Conservation (phyloP, 805 yeast genomes). For the Yamadazyma phyllophila region DNA sequence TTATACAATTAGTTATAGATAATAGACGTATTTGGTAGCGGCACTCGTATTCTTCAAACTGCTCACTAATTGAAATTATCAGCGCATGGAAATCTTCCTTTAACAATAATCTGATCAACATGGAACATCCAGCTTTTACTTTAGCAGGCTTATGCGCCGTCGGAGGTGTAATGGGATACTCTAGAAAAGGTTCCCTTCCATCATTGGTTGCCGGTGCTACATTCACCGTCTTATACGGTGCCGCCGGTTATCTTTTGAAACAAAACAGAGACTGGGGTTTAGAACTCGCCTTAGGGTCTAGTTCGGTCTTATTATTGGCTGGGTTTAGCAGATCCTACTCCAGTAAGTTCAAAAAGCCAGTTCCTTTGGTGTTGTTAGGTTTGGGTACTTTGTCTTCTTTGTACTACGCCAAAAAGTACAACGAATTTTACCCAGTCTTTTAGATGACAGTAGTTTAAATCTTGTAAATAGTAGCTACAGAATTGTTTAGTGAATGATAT, state of each 20-base stretch:
- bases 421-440: conserved; percentile 56
- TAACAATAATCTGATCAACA: conserved; percentile 8
- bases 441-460: too few relatives aligned
- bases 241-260: conserved; percentile 71
- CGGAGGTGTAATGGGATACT: conserved; percentile 72
- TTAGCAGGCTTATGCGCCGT: conserved; percentile 64
- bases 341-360: conserved; percentile 62
- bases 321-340: conserved; percentile 70
- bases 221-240: conserved; percentile 58
- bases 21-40: neutral
- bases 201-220: conserved; percentile 76
- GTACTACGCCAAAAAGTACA: conserved; percentile 74
- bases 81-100: neutral
- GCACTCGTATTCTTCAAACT: neutral
- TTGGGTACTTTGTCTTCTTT: conserved; percentile 63
- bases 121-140: conserved; percentile 80
- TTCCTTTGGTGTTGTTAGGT: conserved; percentile 64
- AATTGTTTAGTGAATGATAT: too few relatives aligned
- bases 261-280: conserved; percentile 77
- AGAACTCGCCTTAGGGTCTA: conserved; percentile 73
- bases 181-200: conserved; percentile 69
- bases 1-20: neutral
- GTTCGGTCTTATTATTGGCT: conserved; percentile 63
- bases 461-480: too few relatives aligned
- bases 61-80: neutral